phyloP scores from a whole-genome alignment of 441 rosid species.

The Hypseocharis bilobata region DNA sequence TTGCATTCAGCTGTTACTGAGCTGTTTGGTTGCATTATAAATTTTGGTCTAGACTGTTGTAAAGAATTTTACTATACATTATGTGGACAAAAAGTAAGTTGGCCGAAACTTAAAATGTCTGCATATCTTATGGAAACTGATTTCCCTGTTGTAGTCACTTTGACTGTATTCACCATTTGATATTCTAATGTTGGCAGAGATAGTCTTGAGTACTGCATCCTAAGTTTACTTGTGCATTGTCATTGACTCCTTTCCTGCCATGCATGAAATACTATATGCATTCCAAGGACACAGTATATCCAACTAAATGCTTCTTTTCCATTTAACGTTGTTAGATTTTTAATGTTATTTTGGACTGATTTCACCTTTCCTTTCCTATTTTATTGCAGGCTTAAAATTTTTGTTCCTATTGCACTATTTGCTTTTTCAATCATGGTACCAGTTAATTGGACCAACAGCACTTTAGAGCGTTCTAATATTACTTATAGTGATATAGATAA shows the following conservation, averaged over 20 bases:
- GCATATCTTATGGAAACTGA: neutral
- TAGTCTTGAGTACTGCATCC: neutral
- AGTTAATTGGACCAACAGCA: constrained; percentile 50
- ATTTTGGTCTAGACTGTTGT: neutral
- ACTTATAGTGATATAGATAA: constrained; percentile 77
- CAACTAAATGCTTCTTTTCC: neutral
- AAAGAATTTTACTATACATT: neutral
- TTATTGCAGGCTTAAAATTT: constrained; percentile 69
- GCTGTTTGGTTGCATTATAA: neutral
- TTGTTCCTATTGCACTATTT: constrained; percentile 65
- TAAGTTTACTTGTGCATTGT: neutral
- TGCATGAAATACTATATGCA: neutral
- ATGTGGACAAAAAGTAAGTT: no score
- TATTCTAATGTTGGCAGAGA: neutral
- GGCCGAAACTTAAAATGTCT: no score
- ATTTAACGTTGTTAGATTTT: neutral
- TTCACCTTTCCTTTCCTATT: constrained; percentile 2
- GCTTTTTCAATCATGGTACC: constrained; percentile 80
- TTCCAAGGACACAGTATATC: neutral
- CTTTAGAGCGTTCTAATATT: constrained; percentile 35
- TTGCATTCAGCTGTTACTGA: neutral
- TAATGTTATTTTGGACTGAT: constrained; percentile 1
- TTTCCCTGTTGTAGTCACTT: neutral
- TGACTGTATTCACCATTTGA: neutral
- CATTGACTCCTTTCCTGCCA: neutral